Conservation (phyloP, 306 rosid species). For the Oemleria cerasiformis region DNA sequence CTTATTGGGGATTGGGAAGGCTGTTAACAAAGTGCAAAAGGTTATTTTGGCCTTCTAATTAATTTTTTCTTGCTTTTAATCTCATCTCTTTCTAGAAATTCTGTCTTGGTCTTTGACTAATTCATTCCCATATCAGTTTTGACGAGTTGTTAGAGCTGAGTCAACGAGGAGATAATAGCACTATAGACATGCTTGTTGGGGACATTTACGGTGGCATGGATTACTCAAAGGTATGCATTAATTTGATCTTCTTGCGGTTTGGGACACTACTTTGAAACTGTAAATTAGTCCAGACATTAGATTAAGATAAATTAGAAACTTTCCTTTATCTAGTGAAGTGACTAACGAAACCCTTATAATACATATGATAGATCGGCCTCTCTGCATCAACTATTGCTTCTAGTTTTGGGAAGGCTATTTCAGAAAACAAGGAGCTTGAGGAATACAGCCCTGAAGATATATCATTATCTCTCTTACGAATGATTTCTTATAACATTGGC, state of each 20-base stretch:
- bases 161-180: conserved; percentile 88
- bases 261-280: conserved; percentile 7
- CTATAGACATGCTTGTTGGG: conserved; percentile 98
- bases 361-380: conserved; percentile 73
- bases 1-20: conserved; percentile 98
- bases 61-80: conserved; percentile 19
- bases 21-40: conserved; percentile 95
- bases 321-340: conserved; percentile 23
- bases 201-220: conserved; percentile 99
- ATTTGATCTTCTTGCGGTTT: conserved; percentile 10
- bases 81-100: conserved; percentile 18
- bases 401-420: conserved; percentile 93
- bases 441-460: conserved; percentile 99
- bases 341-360: conserved; percentile 28
- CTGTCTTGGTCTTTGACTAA: conserved; percentile 30
- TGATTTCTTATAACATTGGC: conserved; percentile 99
- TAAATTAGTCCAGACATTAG: not conserved
- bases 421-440: conserved; percentile 82
- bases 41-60: conserved; percentile 26
- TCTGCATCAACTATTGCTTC: conserved; percentile 97
- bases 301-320: conserved; percentile 10
- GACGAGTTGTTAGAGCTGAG: conserved; percentile 97
- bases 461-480: conserved; percentile 89
- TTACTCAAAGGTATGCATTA: conserved; percentile 70
- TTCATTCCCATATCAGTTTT: conserved; percentile 55